Evolutionary conservation across 352 stramenopile species (phyloP), one percentile per base, ranked within the genome.

Genomic region (Elongisporangium undulatum): DNA sequence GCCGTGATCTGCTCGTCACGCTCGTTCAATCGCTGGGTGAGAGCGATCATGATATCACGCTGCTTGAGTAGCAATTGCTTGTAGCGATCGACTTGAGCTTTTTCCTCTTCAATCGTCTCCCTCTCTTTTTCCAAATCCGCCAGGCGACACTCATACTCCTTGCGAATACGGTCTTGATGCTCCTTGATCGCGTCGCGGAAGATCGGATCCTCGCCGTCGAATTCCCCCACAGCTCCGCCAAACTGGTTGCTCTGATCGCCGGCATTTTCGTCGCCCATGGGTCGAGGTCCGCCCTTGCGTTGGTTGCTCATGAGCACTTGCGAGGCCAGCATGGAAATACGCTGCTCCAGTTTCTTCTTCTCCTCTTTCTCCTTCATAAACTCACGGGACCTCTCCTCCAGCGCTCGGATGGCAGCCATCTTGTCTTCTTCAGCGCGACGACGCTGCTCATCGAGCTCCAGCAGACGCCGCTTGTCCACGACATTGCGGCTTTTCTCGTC

Each of bases 341-440:
- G 85, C 58, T 98, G 87, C 64, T 98, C 95, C 13, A 98, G 86
- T 22, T 90, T 85, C 53, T 93, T 94, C 69, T 98, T 98, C 68
- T 98, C 89, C 69, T 98, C 91, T 70, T 98, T 98, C 63, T 98
- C 93, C 12, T 84, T 75, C 89, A 98, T 97, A 62, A 98, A 98
- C 66, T 98, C 92, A 2, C 82, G 62, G 4, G 87, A 97, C 10
- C 92, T 85, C 58, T 94, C 82, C 55, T 98, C 93, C 0, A 98
- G 65, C 5, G 92, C 93, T 1, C 91, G 77, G 38, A 98, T 97
- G 4, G 93, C 94, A 8, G 91, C 94, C 88, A 98, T 97, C 58
- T 98, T 98, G 74, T 98, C 94, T 23, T 94, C 89, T 59, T 98
- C 94, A 7, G 94, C 94, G 26, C 92, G 82, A 24, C 87, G 75